Evolutionary conservation across 176 grass and related monocot species (phyloP).

Genomic region (Cymbopogon citratus): DNA sequence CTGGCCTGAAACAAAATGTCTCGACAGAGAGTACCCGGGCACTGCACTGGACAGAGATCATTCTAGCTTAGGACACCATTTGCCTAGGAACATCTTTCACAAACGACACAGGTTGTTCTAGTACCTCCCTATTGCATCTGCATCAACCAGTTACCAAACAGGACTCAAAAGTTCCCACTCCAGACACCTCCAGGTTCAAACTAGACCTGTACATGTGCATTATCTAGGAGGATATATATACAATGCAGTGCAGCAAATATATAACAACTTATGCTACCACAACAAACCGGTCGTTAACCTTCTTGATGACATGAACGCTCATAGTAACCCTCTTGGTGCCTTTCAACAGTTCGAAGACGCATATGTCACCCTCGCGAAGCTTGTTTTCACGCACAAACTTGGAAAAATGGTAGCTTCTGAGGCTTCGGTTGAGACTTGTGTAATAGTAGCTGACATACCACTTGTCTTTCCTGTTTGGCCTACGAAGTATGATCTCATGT

Average conservation of each 20-base stretch:
- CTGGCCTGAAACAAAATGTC: neutral
- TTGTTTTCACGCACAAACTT: slow-evolving; percentile 10
- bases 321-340: neutral
- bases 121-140: neutral
- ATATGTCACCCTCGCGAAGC: slow-evolving; percentile 18
- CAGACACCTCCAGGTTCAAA: neutral
- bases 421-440: neutral
- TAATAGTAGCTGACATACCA: slow-evolving; percentile 11
- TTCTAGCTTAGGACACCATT: neutral
- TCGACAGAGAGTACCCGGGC: neutral
- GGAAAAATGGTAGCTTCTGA: neutral
- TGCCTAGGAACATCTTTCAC: neutral
- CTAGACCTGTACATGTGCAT: neutral
- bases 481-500: neutral
- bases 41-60: neutral
- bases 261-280: neutral
- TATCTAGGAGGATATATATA: neutral
- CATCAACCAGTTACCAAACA: neutral
- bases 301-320: slow-evolving; percentile 25
- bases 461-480: slow-evolving; percentile 7
- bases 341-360: slow-evolving; percentile 42
- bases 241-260: neutral
- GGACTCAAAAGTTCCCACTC: neutral
- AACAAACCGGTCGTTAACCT: neutral
- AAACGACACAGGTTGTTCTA: neutral